phyloP scores from a whole-genome alignment of 2,329 filamentous ascomycete genomes.

The Apiospora kogelbergensis region DNA sequence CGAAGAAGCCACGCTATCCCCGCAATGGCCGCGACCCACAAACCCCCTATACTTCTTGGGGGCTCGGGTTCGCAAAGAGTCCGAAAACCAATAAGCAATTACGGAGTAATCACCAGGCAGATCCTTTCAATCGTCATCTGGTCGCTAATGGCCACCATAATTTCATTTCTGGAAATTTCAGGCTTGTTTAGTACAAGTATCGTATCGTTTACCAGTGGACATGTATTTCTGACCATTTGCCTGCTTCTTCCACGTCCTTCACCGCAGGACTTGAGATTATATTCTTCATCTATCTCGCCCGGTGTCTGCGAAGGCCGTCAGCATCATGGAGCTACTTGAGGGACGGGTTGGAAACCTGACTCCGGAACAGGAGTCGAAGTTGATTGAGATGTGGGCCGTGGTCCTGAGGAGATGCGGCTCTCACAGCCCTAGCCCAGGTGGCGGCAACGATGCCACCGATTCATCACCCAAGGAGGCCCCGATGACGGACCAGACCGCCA shows the following conservation, averaged over 20 bases:
- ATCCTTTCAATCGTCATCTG: not conserved
- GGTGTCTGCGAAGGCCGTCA: not conserved
- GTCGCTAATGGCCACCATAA: not conserved
- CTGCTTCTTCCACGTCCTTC: not conserved
- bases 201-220: not conserved
- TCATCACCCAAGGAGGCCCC: not conserved
- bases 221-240: not conserved
- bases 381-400: slow-evolving; percentile 77
- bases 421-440: not conserved
- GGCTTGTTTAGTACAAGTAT: not conserved
- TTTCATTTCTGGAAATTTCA: not conserved
- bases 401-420: slow-evolving; percentile 45
- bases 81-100: not conserved
- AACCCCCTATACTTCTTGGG: not conserved
- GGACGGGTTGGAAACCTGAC: slow-evolving; percentile 69
- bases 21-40: not conserved
- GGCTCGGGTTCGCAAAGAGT: not conserved
- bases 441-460: slow-evolving; percentile 42
- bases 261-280: too few relatives aligned
- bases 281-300: not conserved
- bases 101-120: not conserved
- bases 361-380: slow-evolving; percentile 77
- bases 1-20: not conserved
- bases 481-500: slow-evolving; percentile 46
- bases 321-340: not conserved